phyloP scores from a whole-genome alignment of 345 rosid species.

The Xanthoceras sorbifolium region DNA sequence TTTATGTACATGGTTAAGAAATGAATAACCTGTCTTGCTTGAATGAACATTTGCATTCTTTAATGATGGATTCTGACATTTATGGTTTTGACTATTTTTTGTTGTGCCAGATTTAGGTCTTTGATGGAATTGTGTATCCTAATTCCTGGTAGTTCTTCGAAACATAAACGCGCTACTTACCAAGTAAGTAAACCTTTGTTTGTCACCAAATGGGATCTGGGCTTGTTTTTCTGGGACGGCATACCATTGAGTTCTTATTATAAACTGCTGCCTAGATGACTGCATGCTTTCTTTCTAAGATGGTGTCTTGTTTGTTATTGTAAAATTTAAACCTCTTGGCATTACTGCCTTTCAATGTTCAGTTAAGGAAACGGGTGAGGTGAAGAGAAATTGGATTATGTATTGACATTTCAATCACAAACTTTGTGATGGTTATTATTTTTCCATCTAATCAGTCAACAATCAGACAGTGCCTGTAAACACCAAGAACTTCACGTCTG shows the following conservation, averaged over 20 bases:
- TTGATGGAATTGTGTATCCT: conserved; percentile 94
- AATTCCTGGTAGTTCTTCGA: conserved; percentile 68
- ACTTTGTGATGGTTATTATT: background rate
- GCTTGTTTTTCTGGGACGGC: background rate
- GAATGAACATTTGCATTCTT: conserved; percentile 8
- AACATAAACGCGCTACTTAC: conserved; percentile 41
- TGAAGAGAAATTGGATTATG: background rate
- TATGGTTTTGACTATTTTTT: conserved; percentile 12
- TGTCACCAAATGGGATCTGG: background rate
- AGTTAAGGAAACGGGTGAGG: background rate
- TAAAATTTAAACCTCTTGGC: background rate
- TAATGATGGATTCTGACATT: conserved; percentile 4
- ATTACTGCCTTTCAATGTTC: background rate
- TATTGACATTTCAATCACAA: background rate
- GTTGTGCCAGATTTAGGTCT: conserved; percentile 68
- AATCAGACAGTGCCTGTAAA: background rate
- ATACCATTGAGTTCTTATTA: background rate
- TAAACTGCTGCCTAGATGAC: background rate
- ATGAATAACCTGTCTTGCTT: background rate
- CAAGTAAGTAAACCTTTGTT: conserved; percentile 36
- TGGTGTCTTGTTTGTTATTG: background rate
- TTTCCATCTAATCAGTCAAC: background rate
- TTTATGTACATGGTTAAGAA: background rate
- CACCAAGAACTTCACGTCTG: background rate
- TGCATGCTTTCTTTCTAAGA: background rate